Evolutionary conservation across 2,329 filamentous ascomycete species (phyloP), one percentile per base, ranked within the genome.

Genomic region (Ceratocystis albifundus): DNA sequence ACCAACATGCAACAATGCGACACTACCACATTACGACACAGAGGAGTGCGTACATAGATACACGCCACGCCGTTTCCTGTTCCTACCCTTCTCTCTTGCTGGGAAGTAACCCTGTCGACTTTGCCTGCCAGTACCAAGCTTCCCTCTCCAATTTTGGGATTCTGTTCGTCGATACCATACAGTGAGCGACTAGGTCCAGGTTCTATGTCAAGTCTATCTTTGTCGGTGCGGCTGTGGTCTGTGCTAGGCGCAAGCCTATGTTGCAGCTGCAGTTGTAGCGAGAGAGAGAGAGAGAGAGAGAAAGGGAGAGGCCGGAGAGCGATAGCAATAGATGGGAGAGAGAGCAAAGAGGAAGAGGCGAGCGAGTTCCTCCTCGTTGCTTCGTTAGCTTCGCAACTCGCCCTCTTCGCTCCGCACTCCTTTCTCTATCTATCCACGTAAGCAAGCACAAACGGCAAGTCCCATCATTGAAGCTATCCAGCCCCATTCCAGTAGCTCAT

Each of bases 131-230:
- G 55, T 59, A 57, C 53, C 53, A 57, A 57, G 53, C 53, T 57
- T 57, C 53, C 53, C 55, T 59, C 55, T 30, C 55, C 55, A 59
- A 59, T 59, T 59, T 59, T 59, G 55, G 55, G 55, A 59, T 59
- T 59, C 55, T 55, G 25, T 32, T 22, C 20, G n/a, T 59, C 20
- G 3, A 30, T n/a, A 57, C 53, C 53, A 59, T 59, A 36, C 55
- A 59, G 25, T 22, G 25, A 32, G 25, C 36, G 36, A 59, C 55
- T 17, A n/a, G 55, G 55, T 32, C 55, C 55, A 59, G 28, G 55
- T 59, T 59, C 55, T 28, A 59, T 59, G 55, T 59, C 55, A 59
- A 59, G 55, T 59, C 55, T 59, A 59, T 59, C 55, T 59, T 59
- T 59, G 55, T 59, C 55, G 55, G 55, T 59, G 55, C 55, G 55